Percentiles rank a stretch among this genome's conserved stretches.
These are phyloP conservation scores for Pseudonitzschia pungens DNA, from an alignment of 108 stramenopile species.

Conservation along the genomic window DNA sequence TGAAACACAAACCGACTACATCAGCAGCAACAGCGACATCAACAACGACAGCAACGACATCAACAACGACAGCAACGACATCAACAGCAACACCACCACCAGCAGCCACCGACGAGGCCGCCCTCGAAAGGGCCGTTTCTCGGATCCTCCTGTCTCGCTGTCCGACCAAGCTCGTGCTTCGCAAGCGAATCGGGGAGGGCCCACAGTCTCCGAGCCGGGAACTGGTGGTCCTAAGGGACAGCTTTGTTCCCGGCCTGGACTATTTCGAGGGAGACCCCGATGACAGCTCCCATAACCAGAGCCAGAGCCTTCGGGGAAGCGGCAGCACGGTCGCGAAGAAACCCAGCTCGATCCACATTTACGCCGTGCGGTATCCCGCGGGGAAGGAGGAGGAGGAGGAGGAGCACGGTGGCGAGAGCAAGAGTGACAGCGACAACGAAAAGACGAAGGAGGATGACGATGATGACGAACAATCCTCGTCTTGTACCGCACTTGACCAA, in stretches of 20 bases:
- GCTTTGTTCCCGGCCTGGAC: neutral
- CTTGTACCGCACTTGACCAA: too few relatives aligned
- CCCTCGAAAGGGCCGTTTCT: neutral
- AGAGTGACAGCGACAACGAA: neutral
- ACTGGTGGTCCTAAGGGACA: neutral
- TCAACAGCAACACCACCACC: neutral
- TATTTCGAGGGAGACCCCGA: neutral
- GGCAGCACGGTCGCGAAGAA: neutral
- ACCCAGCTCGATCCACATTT: slow-evolving; percentile 35
- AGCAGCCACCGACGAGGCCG: neutral
- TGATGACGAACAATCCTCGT: too few relatives aligned
- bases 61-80: neutral
- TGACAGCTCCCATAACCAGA: neutral
- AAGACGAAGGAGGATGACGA: neutral
- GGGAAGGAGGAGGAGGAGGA: slow-evolving; percentile 11
- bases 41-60: neutral
- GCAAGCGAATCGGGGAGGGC: neutral
- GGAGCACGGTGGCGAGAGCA: neutral
- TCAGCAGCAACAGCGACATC: neutral
- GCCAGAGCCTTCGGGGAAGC: neutral
- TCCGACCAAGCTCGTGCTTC: neutral
- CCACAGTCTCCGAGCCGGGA: too few relatives aligned
- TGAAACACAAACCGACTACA: neutral
- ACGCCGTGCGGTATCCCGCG: slow-evolving; percentile 50
- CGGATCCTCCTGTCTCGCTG: neutral